These are phyloP conservation scores for Metarhizium rileyi DNA, from an alignment of 2,329 filamentous ascomycete species.

Conservation along the genomic window DNA sequence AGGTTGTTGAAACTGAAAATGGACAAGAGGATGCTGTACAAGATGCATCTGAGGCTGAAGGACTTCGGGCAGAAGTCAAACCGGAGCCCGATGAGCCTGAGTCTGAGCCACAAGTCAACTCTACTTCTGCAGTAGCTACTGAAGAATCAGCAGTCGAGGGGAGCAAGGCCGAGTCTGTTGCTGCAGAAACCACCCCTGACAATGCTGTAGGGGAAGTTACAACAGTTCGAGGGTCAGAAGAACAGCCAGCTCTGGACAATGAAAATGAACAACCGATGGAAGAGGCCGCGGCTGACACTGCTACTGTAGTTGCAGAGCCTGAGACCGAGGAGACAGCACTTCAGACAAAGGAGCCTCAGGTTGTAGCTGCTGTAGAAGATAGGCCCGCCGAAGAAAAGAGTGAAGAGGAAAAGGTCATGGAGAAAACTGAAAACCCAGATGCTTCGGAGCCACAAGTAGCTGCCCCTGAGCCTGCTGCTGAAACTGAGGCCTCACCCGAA, in stretches of 20 bases:
- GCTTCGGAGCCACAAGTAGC: background rate
- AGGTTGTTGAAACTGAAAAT: background rate
- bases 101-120: background rate
- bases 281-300: background rate
- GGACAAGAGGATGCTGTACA: background rate
- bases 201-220: background rate
- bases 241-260: background rate
- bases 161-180: background rate
- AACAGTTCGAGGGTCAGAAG: background rate
- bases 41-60: background rate
- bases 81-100: background rate
- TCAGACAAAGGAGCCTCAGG: background rate
- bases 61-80: background rate
- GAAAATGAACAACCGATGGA: background rate
- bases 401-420: background rate
- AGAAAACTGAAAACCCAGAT: background rate
- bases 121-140: background rate
- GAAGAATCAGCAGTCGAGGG: background rate
- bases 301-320: background rate
- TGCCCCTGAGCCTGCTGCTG: background rate
- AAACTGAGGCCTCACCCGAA: background rate
- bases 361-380: background rate
- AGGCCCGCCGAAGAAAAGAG: background rate
- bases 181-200: background rate
- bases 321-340: background rate